Evolutionary conservation across 768 basidiomycete genomes (phyloP).

Genomic region (Russula dissimulans): DNA sequence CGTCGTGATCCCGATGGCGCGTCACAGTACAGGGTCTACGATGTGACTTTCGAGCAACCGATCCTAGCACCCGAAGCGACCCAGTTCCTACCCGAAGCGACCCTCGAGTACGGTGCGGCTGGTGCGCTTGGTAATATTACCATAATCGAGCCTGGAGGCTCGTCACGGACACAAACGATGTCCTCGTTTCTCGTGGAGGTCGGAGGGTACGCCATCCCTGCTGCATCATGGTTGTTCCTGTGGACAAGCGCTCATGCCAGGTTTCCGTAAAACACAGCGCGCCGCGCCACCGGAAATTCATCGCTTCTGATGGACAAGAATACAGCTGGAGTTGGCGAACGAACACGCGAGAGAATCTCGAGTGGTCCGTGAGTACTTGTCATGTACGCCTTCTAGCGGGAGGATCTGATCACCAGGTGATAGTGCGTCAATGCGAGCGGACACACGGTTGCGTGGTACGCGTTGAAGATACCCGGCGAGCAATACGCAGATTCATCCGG

Average conservation of each 20-base stretch:
- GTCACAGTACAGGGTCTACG: slow-evolving; percentile 42
- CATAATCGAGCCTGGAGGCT: not conserved
- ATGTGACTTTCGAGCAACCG: slow-evolving; percentile 7
- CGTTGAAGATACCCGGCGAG: slow-evolving; percentile 45
- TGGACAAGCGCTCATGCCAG: not conserved
- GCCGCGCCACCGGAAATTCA: slow-evolving; percentile 37
- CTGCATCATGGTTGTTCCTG: not conserved
- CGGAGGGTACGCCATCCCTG: slow-evolving; percentile 1
- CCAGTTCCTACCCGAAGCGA: slow-evolving; percentile 31
- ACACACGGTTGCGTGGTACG: slow-evolving; percentile 51
- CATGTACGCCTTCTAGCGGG: not conserved
- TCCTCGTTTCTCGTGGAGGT: slow-evolving; percentile 40
- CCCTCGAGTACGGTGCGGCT: slow-evolving; percentile 40
- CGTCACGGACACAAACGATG: slow-evolving; percentile 33
- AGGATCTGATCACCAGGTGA: not conserved
- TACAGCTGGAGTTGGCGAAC: slow-evolving; percentile 51
- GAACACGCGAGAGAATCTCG: slow-evolving; percentile 34
- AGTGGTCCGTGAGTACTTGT: slow-evolving; percentile 49
- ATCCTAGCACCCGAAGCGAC: slow-evolving; percentile 2
- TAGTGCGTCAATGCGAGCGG: slow-evolving; percentile 49
- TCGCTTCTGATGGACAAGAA: slow-evolving; percentile 48
- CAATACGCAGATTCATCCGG: slow-evolving; percentile 48
- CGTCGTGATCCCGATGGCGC: slow-evolving; percentile 33
- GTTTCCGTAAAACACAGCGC: not conserved
- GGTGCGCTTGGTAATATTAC: slow-evolving; percentile 4